Conservation (phyloP, 345 rosid species). For the Arabis hirsuta region DNA sequence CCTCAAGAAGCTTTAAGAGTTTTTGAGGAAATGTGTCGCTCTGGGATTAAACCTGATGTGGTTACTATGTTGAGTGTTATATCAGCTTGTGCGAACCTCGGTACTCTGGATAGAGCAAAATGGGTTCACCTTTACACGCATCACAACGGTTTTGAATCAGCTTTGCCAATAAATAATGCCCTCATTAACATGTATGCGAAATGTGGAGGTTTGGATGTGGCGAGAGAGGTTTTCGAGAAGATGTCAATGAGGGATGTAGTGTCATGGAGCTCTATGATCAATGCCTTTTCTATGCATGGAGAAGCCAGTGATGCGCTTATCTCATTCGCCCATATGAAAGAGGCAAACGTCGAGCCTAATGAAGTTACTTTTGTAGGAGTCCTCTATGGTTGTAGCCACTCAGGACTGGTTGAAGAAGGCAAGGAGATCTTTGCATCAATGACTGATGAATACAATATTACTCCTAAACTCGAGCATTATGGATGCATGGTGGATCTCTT, state of each 20-base stretch:
- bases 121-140: conserved; percentile 52
- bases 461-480: conserved; percentile 62
- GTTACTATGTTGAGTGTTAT: conserved; percentile 59
- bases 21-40: conserved; percentile 50
- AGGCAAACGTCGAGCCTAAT: conserved; percentile 50
- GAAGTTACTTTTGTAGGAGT: conserved; percentile 55
- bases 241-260: conserved; percentile 52
- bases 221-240: conserved; percentile 53
- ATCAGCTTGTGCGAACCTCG: conserved; percentile 56
- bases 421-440: conserved; percentile 54
- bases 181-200: conserved; percentile 67
- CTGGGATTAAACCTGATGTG: conserved; percentile 52
- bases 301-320: conserved; percentile 50
- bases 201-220: conserved; percentile 63
- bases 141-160: conserved; percentile 45
- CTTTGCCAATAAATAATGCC: conserved; percentile 51
- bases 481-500: conserved; percentile 71
- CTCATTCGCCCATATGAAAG: conserved; percentile 51
- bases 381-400: conserved; percentile 66
- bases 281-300: conserved; percentile 65
- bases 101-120: conserved; percentile 52
- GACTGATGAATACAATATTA: conserved; percentile 48
- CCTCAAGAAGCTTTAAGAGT: conserved; percentile 61
- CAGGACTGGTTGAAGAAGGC: conserved; percentile 69
- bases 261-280: conserved; percentile 64